Percentiles rank a stretch among this genome's conserved stretches.
Conservation (phyloP, 768 basidiomycete genomes). For the Coprinopsis marcescibilis region DNA sequence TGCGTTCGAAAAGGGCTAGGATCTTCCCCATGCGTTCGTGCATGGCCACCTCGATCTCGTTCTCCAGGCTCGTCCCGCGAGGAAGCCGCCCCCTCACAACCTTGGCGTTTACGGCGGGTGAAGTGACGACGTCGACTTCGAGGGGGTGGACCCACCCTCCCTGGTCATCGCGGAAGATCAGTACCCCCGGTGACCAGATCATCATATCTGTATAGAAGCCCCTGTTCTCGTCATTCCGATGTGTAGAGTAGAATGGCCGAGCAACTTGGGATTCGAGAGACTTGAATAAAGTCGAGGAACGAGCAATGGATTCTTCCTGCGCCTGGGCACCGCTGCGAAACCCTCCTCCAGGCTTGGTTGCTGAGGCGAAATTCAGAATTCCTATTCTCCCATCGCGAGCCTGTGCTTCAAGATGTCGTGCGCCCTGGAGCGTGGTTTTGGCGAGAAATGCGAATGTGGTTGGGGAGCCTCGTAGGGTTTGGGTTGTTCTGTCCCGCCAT, state of each 20-base stretch:
- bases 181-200: conserved; percentile 61
- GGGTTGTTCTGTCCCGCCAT: no score
- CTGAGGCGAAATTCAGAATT: conserved; percentile 69
- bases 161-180: conserved; percentile 54
- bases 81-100: conserved; percentile 19
- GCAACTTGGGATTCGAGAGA: conserved; percentile 51
- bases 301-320: conserved; percentile 74
- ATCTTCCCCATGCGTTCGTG: conserved; percentile 66
- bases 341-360: conserved; percentile 70
- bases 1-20: conserved; percentile 55
- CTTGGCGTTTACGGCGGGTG: conserved; percentile 67
- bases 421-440: no score
- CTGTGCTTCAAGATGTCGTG: no score
- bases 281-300: conserved; percentile 66
- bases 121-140: conserved; percentile 59
- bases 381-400: no score
- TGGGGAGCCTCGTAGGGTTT: no score
- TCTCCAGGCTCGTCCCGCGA: conserved; percentile 15
- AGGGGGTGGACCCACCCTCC: conserved; percentile 52
- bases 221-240: conserved; percentile 28
- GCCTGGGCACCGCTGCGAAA: conserved; percentile 69
- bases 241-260: conserved; percentile 54
- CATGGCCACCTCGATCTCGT: conserved; percentile 38
- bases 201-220: conserved; percentile 68
- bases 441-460: no score